These are phyloP conservation scores for Breynia disticha DNA, from an alignment of 441 rosid species.

Conservation along the genomic window DNA sequence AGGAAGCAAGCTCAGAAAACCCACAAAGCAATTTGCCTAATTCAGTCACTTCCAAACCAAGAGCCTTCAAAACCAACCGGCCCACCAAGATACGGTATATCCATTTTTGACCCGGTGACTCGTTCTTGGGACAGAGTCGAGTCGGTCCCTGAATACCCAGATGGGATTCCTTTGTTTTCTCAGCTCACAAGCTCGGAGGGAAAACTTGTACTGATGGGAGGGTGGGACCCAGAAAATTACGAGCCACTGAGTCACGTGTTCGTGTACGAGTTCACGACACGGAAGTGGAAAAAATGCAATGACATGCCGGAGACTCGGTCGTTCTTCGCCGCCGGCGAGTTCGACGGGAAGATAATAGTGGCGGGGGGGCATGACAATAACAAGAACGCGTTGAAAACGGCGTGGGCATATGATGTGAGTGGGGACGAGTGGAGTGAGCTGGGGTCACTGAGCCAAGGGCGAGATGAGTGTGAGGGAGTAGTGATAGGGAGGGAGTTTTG, in stretches of 20 bases:
- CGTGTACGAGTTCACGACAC: conserved; percentile 33
- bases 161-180: conserved; percentile 46
- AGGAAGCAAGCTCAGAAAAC: conserved; percentile 23
- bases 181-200: conserved; percentile 34
- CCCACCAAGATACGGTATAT: conserved; percentile 22
- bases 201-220: conserved; percentile 37
- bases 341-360: conserved; percentile 21
- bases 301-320: conserved; percentile 37
- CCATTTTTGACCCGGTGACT: conserved; percentile 28
- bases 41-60: conserved; percentile 21
- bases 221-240: conserved; percentile 42
- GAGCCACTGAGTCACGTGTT: conserved; percentile 29
- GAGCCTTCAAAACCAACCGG: conserved; percentile 15
- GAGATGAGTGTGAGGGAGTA: conserved; percentile 48
- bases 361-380: conserved; percentile 47
- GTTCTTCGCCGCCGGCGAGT: conserved; percentile 32
- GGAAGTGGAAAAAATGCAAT: conserved; percentile 34
- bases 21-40: conserved; percentile 30
- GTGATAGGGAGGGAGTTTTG: conserved; percentile 33
- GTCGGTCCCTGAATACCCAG: conserved; percentile 28
- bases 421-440: conserved; percentile 38
- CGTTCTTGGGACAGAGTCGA: conserved; percentile 27
- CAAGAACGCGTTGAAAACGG: conserved; percentile 39
- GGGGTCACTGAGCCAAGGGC: conserved; percentile 31
- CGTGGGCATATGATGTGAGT: conserved; percentile 37